A percentile compares a stretch with the other conserved stretches of the same genome.
Conservation (phyloP, 2,329 filamentous ascomycete genomes). For the Beauveria caledonica region DNA sequence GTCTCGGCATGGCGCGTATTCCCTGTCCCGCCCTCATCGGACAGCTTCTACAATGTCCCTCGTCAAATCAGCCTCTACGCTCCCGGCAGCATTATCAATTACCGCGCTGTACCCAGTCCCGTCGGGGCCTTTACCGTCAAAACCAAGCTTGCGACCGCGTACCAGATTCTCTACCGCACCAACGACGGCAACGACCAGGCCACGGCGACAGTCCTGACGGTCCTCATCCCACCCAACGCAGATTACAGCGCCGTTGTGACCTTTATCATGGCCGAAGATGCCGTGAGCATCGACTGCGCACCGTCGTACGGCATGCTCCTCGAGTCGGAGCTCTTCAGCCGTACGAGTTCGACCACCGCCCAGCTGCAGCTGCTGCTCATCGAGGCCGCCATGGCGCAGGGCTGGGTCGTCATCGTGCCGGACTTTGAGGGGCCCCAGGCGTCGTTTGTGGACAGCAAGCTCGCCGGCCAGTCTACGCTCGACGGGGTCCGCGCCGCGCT, state of each 20-base stretch:
- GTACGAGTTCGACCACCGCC: constrained; percentile 25
- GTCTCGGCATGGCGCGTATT: too few species aligned
- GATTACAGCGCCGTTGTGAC: constrained; percentile 22
- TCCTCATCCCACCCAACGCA: constrained; percentile 23
- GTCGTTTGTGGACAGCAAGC: not conserved
- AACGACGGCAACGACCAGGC: constrained; percentile 22
- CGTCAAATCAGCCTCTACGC: too few species aligned
- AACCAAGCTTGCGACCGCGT: not conserved
- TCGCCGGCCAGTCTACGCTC: not conserved
- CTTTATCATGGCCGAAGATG: constrained; percentile 29
- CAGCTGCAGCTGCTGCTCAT: not conserved
- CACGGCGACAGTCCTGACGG: constrained; percentile 23
- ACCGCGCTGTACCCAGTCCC: too few species aligned
- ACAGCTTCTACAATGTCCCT: too few species aligned
- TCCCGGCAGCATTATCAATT: too few species aligned
- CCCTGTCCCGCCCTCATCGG: too few species aligned
- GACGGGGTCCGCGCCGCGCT: not conserved
- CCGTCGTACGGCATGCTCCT: not conserved
- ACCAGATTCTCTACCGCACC: constrained; percentile 28
- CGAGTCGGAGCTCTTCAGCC: constrained; percentile 16
- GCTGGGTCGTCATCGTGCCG: constrained; percentile 14
- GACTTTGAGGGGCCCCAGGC: not conserved
- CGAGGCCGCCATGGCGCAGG: not conserved
- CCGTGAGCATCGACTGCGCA: constrained; percentile 24
- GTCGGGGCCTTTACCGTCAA: too few species aligned